Percentiles rank a stretch among this genome's conserved stretches.
phyloP scores from a whole-genome alignment of 495 filamentous ascomycete species.

The Xylaria curta region DNA sequence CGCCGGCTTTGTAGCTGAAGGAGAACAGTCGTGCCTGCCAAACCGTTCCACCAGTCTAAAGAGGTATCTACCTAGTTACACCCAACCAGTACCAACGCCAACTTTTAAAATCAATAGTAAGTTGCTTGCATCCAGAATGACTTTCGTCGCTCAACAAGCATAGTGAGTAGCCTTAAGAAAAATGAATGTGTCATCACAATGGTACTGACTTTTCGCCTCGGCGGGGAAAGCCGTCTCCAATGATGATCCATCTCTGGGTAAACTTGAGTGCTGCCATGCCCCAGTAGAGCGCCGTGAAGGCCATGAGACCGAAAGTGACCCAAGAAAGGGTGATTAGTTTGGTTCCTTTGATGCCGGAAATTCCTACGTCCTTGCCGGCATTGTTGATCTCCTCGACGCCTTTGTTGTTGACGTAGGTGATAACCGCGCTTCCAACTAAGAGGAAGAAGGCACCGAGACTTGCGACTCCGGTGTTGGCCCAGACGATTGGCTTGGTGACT shows the following conservation, averaged over 20 bases:
- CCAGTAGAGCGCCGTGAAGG: conserved; percentile 61
- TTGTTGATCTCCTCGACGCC: conserved; percentile 42
- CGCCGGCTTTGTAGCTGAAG: background rate
- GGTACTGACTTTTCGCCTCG: conserved; percentile 13
- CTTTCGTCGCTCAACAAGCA: background rate
- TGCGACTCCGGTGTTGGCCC: conserved; percentile 50
- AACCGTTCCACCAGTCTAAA: background rate
- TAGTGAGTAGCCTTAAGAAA: background rate
- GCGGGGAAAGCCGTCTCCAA: conserved; percentile 36
- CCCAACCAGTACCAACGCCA: conserved; percentile 11
- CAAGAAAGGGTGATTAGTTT: conserved; percentile 62
- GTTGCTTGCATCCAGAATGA: background rate
- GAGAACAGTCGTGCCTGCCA: conserved; percentile 18
- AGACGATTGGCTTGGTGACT: conserved; percentile 43
- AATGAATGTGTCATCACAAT: background rate
- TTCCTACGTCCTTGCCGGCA: conserved; percentile 39
- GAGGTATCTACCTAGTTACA: conserved; percentile 7
- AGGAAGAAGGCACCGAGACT: conserved; percentile 39
- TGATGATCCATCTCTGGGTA: conserved; percentile 59
- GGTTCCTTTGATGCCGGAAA: conserved; percentile 41
- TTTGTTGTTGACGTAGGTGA: conserved; percentile 42
- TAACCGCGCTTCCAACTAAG: conserved; percentile 37
- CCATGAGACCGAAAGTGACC: conserved; percentile 65
- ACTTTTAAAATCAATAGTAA: background rate
- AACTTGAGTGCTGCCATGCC: conserved; percentile 56